These are phyloP conservation scores for Centaurea solstitialis DNA, from an alignment of 129 eudicot species.

Conservation along the genomic window DNA sequence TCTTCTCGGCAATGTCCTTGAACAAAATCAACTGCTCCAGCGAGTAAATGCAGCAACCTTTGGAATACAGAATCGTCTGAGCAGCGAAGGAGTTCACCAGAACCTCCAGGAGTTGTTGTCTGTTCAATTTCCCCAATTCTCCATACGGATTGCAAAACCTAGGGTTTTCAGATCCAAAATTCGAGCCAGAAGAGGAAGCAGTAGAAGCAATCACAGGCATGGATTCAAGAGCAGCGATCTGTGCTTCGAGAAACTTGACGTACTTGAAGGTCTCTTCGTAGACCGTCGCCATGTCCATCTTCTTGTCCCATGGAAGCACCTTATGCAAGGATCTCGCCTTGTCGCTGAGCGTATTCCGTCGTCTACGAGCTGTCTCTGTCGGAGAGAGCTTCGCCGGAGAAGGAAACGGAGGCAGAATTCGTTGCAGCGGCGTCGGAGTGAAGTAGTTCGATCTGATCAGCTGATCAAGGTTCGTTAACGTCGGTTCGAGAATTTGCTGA, in stretches of 20 bases:
- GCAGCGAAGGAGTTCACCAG: conserved; percentile 61
- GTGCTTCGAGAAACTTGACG: conserved; percentile 60
- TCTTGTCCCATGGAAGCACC: conserved; percentile 54
- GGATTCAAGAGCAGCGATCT: conserved; percentile 46
- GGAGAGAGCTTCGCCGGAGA: not conserved
- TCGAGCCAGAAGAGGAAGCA: not conserved
- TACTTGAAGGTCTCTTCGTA: conserved; percentile 66
- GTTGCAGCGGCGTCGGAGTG: conserved; percentile 4
- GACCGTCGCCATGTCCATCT: conserved; percentile 57
- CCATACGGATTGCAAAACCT: conserved; percentile 8
- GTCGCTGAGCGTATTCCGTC: conserved; percentile 48
- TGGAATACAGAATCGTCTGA: conserved; percentile 45
- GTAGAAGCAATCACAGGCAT: conserved; percentile 42
- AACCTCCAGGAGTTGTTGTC: conserved; percentile 65
- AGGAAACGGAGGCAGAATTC: not conserved
- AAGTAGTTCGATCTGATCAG: conserved; percentile 11
- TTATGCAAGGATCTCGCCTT: conserved; percentile 45
- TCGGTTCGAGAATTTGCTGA: conserved; percentile 21
- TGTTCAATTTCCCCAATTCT: conserved; percentile 41
- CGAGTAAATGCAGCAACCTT: conserved; percentile 55
- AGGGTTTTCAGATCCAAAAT: conserved; percentile 16
- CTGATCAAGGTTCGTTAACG: conserved; percentile 17
- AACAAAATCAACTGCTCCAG: conserved; percentile 46
- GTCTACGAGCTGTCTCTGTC: not conserved
- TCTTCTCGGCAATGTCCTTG: conserved; percentile 31